These are phyloP conservation scores for Colletotrichum trifolii DNA, from an alignment of 2,329 filamentous ascomycete species.

Conservation along the genomic window DNA sequence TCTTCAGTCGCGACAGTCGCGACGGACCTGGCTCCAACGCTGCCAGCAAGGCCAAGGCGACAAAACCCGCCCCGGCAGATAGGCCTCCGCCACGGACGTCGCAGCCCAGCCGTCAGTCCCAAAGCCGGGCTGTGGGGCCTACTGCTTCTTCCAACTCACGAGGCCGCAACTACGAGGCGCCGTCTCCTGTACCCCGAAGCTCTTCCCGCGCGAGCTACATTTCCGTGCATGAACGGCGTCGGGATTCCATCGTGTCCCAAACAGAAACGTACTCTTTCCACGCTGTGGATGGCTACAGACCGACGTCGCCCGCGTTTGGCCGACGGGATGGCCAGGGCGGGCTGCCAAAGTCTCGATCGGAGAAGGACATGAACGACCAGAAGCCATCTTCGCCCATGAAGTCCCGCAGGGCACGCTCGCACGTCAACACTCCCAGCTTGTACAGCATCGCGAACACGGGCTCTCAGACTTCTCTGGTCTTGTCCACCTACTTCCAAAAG, in stretches of 20 bases:
- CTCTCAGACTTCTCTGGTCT: slow-evolving; percentile 64
- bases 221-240: slow-evolving; percentile 61
- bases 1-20: slow-evolving; percentile 64
- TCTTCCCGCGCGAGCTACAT: slow-evolving; percentile 61
- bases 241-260: slow-evolving; percentile 66
- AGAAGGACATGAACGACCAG: slow-evolving; percentile 45
- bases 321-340: slow-evolving; percentile 46
- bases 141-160: slow-evolving; percentile 33
- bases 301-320: slow-evolving; percentile 55
- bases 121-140: slow-evolving; percentile 34
- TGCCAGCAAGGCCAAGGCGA: slow-evolving; percentile 40
- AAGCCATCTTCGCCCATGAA: slow-evolving; percentile 34
- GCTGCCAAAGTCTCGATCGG: slow-evolving; percentile 46
- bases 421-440: slow-evolving; percentile 62
- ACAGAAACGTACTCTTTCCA: slow-evolving; percentile 66
- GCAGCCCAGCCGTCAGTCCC: slow-evolving; percentile 18
- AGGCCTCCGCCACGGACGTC: slow-evolving; percentile 16
- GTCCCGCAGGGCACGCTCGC: slow-evolving; percentile 45
- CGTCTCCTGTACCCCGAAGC: slow-evolving; percentile 47
- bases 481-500: slow-evolving; percentile 60
- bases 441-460: slow-evolving; percentile 69
- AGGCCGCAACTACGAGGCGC: slow-evolving; percentile 36
- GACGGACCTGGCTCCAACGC: slow-evolving; percentile 46
- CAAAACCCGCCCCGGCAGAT: slow-evolving; percentile 19
- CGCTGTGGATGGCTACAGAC: slow-evolving; percentile 55